Evolutionary conservation across 1,139 yeast genomes (phyloP).

Genomic region (Protomyces lactucae-debilis): DNA sequence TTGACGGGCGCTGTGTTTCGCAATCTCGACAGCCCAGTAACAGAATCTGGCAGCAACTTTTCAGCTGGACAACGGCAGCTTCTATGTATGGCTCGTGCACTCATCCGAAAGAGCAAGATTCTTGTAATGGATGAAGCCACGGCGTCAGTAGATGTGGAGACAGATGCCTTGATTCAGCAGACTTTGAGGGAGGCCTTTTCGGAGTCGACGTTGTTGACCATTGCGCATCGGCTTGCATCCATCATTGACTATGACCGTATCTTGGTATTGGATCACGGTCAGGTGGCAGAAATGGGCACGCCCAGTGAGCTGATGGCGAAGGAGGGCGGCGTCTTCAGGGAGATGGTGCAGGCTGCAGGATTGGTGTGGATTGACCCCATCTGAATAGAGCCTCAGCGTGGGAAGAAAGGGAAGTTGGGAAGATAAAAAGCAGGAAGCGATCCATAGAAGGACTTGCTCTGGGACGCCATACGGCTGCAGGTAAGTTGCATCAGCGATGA

Average conservation of each 20-base stretch:
- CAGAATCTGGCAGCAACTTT: conserved; percentile 86
- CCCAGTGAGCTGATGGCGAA: conserved; percentile 71
- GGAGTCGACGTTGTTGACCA: conserved; percentile 78
- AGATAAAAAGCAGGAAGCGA: too few species aligned
- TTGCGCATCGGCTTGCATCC: conserved; percentile 91
- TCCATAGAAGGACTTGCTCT: too few species aligned
- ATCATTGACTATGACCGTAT: conserved; percentile 92
- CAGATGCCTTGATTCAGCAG: conserved; percentile 84
- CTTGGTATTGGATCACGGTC: conserved; percentile 91
- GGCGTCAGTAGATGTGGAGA: conserved; percentile 88
- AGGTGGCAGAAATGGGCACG: conserved; percentile 81
- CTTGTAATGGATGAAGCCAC: conserved; percentile 92
- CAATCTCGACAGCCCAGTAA: conserved; percentile 59
- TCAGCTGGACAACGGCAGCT: conserved; percentile 97
- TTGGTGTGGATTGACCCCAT: background rate
- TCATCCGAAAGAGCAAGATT: conserved; percentile 78
- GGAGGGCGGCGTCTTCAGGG: conserved; percentile 62
- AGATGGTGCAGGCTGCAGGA: conserved; percentile 48
- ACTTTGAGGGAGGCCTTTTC: conserved; percentile 85
- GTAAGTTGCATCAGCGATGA: too few species aligned
- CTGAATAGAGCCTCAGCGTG: too few species aligned
- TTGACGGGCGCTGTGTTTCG: conserved; percentile 68
- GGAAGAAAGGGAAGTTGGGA: too few species aligned
- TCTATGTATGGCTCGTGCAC: conserved; percentile 85
- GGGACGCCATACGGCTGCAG: too few species aligned